Percentiles rank a stretch among this genome's conserved stretches.
Conservation (phyloP, 2,329 filamentous ascomycete genomes). For the Claviceps citrina region DNA sequence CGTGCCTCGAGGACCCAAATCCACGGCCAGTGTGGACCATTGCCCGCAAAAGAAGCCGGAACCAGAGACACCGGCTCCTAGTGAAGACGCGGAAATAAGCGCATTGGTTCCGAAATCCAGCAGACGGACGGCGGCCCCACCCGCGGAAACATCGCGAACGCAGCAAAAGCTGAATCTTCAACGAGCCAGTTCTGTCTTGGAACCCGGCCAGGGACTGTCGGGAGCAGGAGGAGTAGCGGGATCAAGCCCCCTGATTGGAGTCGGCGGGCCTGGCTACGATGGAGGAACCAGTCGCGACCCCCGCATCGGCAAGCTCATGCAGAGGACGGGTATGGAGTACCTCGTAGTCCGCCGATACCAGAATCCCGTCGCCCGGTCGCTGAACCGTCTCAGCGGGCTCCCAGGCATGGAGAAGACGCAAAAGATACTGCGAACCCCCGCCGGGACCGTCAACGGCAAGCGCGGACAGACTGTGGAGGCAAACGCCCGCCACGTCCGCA, state of each 20-base stretch:
- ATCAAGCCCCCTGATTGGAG: conserved; percentile 33
- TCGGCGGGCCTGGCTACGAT: conserved; percentile 40
- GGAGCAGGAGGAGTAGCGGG: conserved; percentile 24
- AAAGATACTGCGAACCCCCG: conserved; percentile 29
- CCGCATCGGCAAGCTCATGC: conserved; percentile 47
- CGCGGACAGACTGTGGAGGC: conserved; percentile 14
- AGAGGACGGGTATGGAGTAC: conserved; percentile 58
- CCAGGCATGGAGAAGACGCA: conserved; percentile 35
- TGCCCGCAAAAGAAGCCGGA: conserved; percentile 12
- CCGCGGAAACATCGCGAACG: conserved; percentile 47
- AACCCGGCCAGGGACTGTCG: conserved; percentile 36
- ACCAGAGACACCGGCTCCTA: conserved; percentile 9
- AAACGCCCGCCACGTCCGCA: conserved; percentile 21
- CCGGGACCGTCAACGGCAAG: conserved; percentile 23
- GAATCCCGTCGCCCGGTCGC: conserved; percentile 51
- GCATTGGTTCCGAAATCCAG: conserved; percentile 31
- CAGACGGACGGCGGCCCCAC: conserved; percentile 23
- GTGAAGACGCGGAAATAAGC: conserved; percentile 26
- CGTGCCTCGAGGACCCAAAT: conserved; percentile 25
- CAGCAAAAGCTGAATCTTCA: conserved; percentile 65
- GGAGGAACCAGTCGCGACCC: conserved; percentile 38
- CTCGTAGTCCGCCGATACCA: conserved; percentile 58
- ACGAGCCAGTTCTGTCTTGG: conserved; percentile 55
- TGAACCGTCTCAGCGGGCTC: conserved; percentile 31
- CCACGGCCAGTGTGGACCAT: conserved; percentile 22